These are phyloP conservation scores for Leccinum subfulvum DNA, from an alignment of 1,284 basidiomycete genomes.

Conservation along the genomic window DNA sequence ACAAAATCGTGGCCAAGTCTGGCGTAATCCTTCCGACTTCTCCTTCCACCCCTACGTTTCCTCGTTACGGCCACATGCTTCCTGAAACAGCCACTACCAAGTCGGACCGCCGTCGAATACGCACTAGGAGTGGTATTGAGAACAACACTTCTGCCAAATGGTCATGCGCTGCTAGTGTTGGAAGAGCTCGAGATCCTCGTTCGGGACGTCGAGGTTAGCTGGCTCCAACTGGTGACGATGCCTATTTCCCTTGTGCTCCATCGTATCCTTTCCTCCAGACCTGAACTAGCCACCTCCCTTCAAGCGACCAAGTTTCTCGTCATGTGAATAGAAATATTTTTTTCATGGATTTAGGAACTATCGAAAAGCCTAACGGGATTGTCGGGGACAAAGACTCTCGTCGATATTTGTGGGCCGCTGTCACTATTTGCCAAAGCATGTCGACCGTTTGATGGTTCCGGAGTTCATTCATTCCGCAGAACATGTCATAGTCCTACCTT, in stretches of 20 bases:
- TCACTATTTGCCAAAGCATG: slow-evolving; percentile 40
- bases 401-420: slow-evolving; percentile 34
- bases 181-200: slow-evolving; percentile 23
- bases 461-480: slow-evolving; percentile 22
- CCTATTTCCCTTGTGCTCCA: slow-evolving; percentile 29
- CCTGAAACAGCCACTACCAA: slow-evolving; percentile 24
- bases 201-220: slow-evolving; percentile 25
- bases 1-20: no score
- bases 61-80: no score
- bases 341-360: slow-evolving; percentile 38
- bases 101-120: slow-evolving; percentile 31
- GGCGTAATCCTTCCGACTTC: no score
- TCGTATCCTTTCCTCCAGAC: slow-evolving; percentile 36
- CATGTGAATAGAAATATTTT: slow-evolving; percentile 33
- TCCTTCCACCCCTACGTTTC: no score
- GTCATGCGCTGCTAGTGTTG: slow-evolving; percentile 27
- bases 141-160: slow-evolving; percentile 33
- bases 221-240: slow-evolving; percentile 40
- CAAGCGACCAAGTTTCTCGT: slow-evolving; percentile 30
- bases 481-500: slow-evolving; percentile 35
- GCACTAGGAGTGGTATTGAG: slow-evolving; percentile 35
- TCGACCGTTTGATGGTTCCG: slow-evolving; percentile 24
- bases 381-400: slow-evolving; percentile 23
- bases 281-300: slow-evolving; percentile 6
- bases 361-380: slow-evolving; percentile 10